Percentiles rank a stretch among this genome's conserved stretches.
These are phyloP conservation scores for Mrakia frigida DNA, from an alignment of 768 basidiomycete genomes.

Conservation along the genomic window DNA sequence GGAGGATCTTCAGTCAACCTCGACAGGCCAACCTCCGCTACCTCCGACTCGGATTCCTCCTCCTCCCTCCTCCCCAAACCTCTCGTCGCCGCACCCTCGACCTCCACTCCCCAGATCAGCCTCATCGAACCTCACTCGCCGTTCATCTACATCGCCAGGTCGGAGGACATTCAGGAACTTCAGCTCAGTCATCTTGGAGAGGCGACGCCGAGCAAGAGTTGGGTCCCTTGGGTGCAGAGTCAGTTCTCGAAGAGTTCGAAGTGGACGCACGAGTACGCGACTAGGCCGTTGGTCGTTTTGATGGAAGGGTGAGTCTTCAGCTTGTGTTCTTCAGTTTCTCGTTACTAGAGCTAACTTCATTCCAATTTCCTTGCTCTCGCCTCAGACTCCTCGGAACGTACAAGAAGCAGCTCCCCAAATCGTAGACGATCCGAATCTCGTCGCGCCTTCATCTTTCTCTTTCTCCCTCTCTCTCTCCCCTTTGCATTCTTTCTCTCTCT, in stretches of 20 bases:
- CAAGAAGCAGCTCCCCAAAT: conserved; percentile 22
- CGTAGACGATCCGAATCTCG: not conserved
- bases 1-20: not conserved
- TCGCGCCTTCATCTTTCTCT: not conserved
- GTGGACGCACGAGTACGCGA: conserved; percentile 16
- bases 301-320: conserved; percentile 15
- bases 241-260: conserved; percentile 10
- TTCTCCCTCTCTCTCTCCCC: not conserved
- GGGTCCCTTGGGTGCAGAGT: not conserved
- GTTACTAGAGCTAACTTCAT: not conserved
- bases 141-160: not conserved
- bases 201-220: conserved; percentile 3
- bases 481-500: not conserved
- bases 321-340: not conserved
- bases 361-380: not conserved
- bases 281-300: not conserved
- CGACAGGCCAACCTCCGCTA: not conserved
- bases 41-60: not conserved
- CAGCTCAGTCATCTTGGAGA: conserved; percentile 12
- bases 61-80: not conserved
- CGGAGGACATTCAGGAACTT: conserved; percentile 15
- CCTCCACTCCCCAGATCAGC: not conserved
- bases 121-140: not conserved
- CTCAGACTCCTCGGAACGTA: conserved; percentile 4
- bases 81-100: too few relatives aligned